phyloP scores from a whole-genome alignment of 345 rosid genomes.

The Eutrema yunnanense region DNA sequence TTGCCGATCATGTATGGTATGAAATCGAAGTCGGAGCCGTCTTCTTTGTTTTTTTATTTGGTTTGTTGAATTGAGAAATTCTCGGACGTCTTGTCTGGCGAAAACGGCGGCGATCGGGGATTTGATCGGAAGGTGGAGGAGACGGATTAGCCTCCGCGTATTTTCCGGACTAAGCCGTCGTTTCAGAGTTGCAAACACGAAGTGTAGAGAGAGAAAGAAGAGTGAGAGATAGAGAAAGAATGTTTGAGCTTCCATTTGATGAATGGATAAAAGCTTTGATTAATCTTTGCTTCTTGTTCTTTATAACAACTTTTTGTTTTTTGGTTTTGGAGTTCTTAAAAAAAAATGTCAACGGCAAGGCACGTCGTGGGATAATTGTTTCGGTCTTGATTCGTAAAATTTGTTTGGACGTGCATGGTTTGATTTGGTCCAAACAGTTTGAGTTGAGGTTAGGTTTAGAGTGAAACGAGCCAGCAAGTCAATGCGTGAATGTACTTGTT shows the following conservation, averaged over 20 bases:
- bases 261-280: background rate
- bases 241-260: constrained; percentile 10
- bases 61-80: constrained; percentile 22
- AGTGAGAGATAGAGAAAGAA: background rate
- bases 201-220: constrained; percentile 9
- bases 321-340: background rate
- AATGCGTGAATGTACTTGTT: background rate
- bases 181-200: constrained; percentile 9
- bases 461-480: background rate
- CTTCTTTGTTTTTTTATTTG: background rate
- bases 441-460: background rate
- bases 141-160: background rate
- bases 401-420: background rate
- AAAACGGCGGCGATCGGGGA: constrained; percentile 34
- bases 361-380: background rate
- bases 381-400: background rate
- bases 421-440: background rate
- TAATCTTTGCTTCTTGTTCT: background rate
- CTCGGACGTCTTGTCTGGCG: constrained; percentile 30
- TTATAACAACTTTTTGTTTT: background rate
- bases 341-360: background rate
- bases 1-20: constrained; percentile 54
- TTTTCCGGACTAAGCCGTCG: background rate
- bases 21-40: constrained; percentile 40
- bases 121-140: background rate